These are phyloP conservation scores for Ramalina intermedia DNA, from an alignment of 495 filamentous ascomycete genomes.

Conservation along the genomic window DNA sequence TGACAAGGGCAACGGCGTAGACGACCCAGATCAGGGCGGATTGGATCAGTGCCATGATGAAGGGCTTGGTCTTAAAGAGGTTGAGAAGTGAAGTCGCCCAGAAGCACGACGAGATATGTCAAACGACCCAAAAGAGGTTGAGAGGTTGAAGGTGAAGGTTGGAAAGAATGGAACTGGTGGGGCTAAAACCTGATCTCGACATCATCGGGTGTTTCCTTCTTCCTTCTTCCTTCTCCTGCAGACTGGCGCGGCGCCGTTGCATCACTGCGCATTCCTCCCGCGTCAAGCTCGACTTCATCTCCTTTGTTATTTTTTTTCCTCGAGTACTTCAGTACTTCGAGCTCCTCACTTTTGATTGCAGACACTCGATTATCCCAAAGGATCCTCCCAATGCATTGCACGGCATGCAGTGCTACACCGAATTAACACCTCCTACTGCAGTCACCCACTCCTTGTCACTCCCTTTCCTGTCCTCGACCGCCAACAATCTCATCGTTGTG, in stretches of 20 bases:
- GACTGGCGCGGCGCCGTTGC: not conserved
- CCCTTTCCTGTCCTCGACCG: conserved; percentile 58
- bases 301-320: not conserved
- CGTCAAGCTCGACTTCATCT: not conserved
- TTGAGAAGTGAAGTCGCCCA: not conserved
- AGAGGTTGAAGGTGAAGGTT: not conserved
- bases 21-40: conserved; percentile 81
- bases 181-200: not conserved
- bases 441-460: conserved; percentile 76
- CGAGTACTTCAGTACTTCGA: not conserved
- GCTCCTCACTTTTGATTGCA: not conserved
- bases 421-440: conserved; percentile 81
- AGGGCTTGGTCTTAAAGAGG: not conserved
- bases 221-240: not conserved
- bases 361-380: conserved; percentile 3
- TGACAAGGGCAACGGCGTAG: conserved; percentile 64
- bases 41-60: conserved; percentile 55
- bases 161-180: not conserved
- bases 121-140: not conserved
- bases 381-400: conserved; percentile 6
- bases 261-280: conserved; percentile 6
- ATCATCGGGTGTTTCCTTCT: not conserved
- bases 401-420: conserved; percentile 70
- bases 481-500: conserved; percentile 73
- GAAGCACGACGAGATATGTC: not conserved